Base-by-base conservation (phyloP, 345 rosid genomes). In the Acer negundo region DNA sequence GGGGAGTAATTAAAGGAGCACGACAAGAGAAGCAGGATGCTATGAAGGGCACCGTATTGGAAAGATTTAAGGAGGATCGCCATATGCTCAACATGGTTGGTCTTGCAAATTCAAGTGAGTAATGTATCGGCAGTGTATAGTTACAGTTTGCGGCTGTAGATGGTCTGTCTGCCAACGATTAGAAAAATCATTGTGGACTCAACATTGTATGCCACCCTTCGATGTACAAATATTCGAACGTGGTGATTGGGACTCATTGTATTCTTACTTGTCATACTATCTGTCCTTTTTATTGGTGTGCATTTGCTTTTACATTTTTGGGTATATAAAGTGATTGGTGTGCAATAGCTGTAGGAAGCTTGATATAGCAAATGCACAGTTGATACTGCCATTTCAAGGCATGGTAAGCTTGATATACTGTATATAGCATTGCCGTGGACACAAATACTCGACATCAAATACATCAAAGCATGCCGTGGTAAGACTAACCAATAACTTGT, bases 11-110 rank as follows among this genome's bases (percentile, higher is more conserved):
- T 46, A 88, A 83, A 22, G 76, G 80, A 62, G 75, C 42, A 55
- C 84, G 79, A 63, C 86, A 85, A 59, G 88, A 88, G 46, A 86
- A 78, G 67, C 82, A 80, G 0, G 89, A 85, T 51, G 86, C 76
- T 3, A 44, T 75, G 19, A 89, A 67, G 84, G 91, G 93, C 44
- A 84, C 93, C 0, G 86, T 91, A 16, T 67, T 91, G 44, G 97
- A 95, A 19, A 89, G 98, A 76, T 93, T 91, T 67, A 93, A 91
- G 80, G 98, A 95, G 83, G 97, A 95, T 42, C 91, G 91, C 56
- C 82, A 93, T 82, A 90, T 95, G 98, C 95, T 95, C 65, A 87
- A 93, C 76, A 86, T 95, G 84, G 94, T 95, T 7, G 98, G 97
- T 38, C 82, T 93, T 53, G 97, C 97, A 8, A 90, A 90, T 81